Percentiles rank a stretch among this genome's conserved stretches.
phyloP scores from a whole-genome alignment of 2,329 filamentous ascomycete genomes.

The Tolypocladium tundrense region DNA sequence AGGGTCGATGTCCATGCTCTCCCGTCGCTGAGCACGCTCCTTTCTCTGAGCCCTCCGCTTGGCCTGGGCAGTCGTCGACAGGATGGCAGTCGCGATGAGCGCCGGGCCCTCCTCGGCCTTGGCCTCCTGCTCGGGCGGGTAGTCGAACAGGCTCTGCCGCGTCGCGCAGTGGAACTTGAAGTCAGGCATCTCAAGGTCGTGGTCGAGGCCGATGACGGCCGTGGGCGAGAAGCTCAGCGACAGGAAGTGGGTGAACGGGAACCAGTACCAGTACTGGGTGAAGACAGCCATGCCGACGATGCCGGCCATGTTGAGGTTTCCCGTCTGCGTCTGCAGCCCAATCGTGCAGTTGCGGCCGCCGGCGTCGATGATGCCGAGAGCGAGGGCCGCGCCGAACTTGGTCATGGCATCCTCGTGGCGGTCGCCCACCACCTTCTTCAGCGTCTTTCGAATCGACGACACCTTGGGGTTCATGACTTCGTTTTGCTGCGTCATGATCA shows the following conservation, averaged over 20 bases:
- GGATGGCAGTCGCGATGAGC: constrained; percentile 86
- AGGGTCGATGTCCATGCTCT: constrained; percentile 92
- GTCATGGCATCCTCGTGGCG: constrained; percentile 99
- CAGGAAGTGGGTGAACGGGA: constrained; percentile 95
- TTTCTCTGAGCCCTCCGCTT: constrained; percentile 92
- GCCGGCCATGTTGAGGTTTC: constrained; percentile 96
- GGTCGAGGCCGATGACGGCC: constrained; percentile 86
- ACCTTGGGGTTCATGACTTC: constrained; percentile 98
- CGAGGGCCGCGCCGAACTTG: constrained; percentile 91
- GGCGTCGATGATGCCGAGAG: constrained; percentile 93
- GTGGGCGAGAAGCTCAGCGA: constrained; percentile 95
- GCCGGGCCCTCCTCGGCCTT: constrained; percentile 91
- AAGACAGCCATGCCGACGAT: constrained; percentile 98
- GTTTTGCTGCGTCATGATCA: constrained; percentile 99
- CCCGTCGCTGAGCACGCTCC: constrained; percentile 76
- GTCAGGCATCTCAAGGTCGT: constrained; percentile 83
- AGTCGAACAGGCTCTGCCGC: constrained; percentile 91
- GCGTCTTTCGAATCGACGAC: constrained; percentile 76
- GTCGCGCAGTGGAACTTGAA: constrained; percentile 97
- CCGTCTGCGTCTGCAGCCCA: constrained; percentile 91
- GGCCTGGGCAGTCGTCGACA: constrained; percentile 94
- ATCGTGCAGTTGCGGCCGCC: constrained; percentile 98
- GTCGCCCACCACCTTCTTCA: constrained; percentile 89
- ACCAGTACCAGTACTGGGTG: constrained; percentile 99
- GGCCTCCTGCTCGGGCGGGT: constrained; percentile 91